A percentile compares a stretch with the other conserved stretches of the same genome.
These are phyloP conservation scores for Phytophthora capsici DNA, from an alignment of 352 stramenopile species.

Conservation along the genomic window DNA sequence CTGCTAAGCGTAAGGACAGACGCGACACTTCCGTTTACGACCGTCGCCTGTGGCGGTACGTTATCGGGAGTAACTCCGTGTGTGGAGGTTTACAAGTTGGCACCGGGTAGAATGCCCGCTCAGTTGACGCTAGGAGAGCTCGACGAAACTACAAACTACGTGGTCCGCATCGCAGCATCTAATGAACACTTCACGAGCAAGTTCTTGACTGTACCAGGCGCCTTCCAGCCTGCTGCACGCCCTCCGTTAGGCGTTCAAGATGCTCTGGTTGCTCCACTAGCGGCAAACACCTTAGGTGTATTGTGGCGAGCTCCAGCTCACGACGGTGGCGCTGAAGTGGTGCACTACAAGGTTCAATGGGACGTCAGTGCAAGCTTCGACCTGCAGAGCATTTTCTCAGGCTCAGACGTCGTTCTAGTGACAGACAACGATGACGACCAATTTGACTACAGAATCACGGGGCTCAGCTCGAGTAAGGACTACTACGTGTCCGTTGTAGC, in stretches of 20 bases:
- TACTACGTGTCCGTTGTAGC: constrained; percentile 88
- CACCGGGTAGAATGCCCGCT: constrained; percentile 44
- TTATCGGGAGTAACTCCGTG: constrained; percentile 68
- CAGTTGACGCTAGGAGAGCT: constrained; percentile 22
- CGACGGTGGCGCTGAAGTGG: constrained; percentile 75
- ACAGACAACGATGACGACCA: background rate
- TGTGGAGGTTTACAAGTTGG: constrained; percentile 38
- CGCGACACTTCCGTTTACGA: constrained; percentile 35
- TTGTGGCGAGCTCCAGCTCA: constrained; percentile 77
- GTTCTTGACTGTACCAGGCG: constrained; percentile 21
- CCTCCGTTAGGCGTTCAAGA: constrained; percentile 39
- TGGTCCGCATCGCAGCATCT: constrained; percentile 41
- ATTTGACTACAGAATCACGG: constrained; percentile 48
- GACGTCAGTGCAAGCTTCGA: constrained; percentile 88
- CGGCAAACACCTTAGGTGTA: constrained; percentile 51
- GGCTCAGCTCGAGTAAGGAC: constrained; percentile 46
- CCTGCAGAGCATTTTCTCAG: constrained; percentile 65
- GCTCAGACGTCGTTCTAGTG: constrained; percentile 46
- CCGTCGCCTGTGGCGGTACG: constrained; percentile 60
- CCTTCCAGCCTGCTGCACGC: constrained; percentile 35
- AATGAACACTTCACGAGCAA: constrained; percentile 50
- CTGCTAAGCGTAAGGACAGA: constrained; percentile 56
- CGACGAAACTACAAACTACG: constrained; percentile 47
- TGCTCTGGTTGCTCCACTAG: constrained; percentile 48
- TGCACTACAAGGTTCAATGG: constrained; percentile 95